Evolutionary conservation across 306 rosid species (phyloP).

Genomic region (Citrullus colocynthis): DNA sequence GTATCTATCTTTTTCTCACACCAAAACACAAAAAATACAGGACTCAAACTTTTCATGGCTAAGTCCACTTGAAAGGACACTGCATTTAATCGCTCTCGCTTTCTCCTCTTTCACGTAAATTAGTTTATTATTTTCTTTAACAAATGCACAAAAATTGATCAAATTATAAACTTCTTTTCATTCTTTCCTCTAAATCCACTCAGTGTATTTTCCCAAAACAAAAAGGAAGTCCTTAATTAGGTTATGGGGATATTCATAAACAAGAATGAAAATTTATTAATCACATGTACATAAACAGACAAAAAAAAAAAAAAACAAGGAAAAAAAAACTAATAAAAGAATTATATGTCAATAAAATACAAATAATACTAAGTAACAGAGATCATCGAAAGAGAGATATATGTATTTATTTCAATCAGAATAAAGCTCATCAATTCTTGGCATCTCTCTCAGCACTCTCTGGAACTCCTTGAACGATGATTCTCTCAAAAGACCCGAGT

Average conservation of each 20-base stretch:
- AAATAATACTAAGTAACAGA: neutral
- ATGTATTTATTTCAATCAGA: neutral
- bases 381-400: neutral
- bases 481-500: conserved; percentile 28
- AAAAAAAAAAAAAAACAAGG: neutral
- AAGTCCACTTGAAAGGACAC: neutral
- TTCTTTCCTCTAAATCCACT: neutral
- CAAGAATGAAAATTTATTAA: neutral
- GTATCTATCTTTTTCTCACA: too few species aligned
- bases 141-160: too few species aligned
- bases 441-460: conserved; percentile 42
- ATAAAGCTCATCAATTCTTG: conserved; percentile 29
- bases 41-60: neutral
- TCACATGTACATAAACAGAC: neutral
- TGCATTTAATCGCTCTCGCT: neutral
- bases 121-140: too few species aligned
- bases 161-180: neutral
- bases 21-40: neutral
- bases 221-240: neutral
- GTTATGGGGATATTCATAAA: neutral
- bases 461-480: conserved; percentile 56
- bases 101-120: too few species aligned
- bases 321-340: neutral
- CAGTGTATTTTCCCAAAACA: neutral
- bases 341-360: neutral